Base-by-base conservation (phyloP, 2,329 filamentous ascomycete genomes). In the Leptoxyphium fumago region DNA sequence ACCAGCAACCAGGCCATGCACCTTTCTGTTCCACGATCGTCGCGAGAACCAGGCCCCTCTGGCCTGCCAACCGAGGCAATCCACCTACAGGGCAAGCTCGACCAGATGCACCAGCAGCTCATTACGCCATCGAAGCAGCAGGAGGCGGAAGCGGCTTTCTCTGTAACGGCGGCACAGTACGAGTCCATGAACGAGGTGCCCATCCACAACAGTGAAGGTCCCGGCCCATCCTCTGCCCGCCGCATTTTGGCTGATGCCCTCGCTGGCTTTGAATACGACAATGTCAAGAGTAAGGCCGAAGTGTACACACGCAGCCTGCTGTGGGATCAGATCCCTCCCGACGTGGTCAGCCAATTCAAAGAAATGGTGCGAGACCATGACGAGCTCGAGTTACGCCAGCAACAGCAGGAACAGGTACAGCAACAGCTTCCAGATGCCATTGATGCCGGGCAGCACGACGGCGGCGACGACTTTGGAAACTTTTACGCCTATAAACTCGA, bases 261-360 rank as follows among this genome's bases (percentile, higher is more conserved):
- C 40, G 78, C 82, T 42, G 79, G 77, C 39, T 85, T 94, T 78
- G 80, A 85, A 51, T 70, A 70, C 53, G 76, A 73, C 55, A 48
- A 43, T 44, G 41, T 21, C n/a, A 40, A 40, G 17, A 75, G 76
- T 42, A 82, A 81, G 40, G 84, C 88, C 45, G 87, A 95, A 56
- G 84, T 95, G 38, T 94, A 94, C 67, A 93, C 88, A 29, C 77
- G 89, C 46, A 94, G 86, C 49, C 73, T 96, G 48, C 78, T 96
- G 46, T 94, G 86, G 85, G 87, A 95, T 58, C 84, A 88, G 64
- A 88, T 96, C 55, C 88, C 91, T 11, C 75, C 78, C 54, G 87
- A 96, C 51, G 87, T 96, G 41, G 86, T 98, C 43, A 78, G 80
- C 54, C 86, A 89, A 61, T 96, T 96, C 69, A 84, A 84, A 56